Evolutionary conservation across 192 early-diverging fungal genomes (phyloP), one percentile per base, ranked within the genome.

Genomic region (Mortierella alpina): DNA sequence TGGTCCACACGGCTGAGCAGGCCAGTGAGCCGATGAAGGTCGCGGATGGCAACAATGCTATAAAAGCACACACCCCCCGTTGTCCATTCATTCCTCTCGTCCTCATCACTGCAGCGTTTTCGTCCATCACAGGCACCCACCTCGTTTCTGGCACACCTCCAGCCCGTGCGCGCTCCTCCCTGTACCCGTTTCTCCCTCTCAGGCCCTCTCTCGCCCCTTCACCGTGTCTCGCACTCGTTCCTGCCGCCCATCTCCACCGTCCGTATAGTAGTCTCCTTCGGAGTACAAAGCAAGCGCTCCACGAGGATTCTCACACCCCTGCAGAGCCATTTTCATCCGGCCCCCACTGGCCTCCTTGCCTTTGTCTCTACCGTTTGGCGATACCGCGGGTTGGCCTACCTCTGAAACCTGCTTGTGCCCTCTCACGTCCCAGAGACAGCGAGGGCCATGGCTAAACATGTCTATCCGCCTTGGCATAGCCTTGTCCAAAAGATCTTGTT

Each of bases 391-490:
- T 65, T 65, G 7, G 6, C 18, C 23, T 48, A 18, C 22, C 17
- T 49, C 41, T 60, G 9, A 41, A 41, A n/a, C 31, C 40, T 18
- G 58, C 7, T 40, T 42, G 18, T 45, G 44, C 20, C 7, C 9
- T 10, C 15, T 8, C 63, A 64, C 15, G 14, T 31, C 18, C 31
- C 14, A 5, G 31, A 55, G 10, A 2, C 11, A 23, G 15, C n/a
- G 13, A 11, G 31, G 31, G 31, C 31, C 31, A 79, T 79, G 76
- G 59, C 76, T 14, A 71, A 62, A 40, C 76, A 80, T 52, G 60
- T 80, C 7, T 80, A 72, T 44, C 76, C 76, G 11, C 69, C 59
- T 17, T 80, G 76, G 76, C 60, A 68, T 40, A 55, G 70, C 46
- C 49, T 11, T 5, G 65, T 67, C 14, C 76, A 80, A 51, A 80